Evolutionary conservation across 192 early-diverging fungal species (phyloP).

Genomic region (Backusella tarrabulga): DNA sequence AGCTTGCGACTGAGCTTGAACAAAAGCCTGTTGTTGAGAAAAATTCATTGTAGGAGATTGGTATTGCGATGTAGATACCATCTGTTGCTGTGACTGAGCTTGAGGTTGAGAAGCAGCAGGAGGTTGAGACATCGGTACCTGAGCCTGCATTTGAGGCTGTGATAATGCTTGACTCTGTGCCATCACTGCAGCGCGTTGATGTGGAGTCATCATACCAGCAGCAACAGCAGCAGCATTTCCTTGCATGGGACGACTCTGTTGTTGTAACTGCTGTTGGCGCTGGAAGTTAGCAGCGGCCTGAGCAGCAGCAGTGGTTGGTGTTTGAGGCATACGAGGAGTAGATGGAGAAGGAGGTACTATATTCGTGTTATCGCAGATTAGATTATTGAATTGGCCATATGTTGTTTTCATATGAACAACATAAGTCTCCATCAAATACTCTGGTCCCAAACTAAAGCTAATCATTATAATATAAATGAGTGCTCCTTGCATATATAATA

Average conservation of each 20-base stretch:
- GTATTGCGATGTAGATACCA: neutral
- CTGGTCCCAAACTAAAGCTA: constrained; percentile 34
- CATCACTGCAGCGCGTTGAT: constrained; percentile 7
- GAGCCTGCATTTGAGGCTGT: constrained; percentile 1
- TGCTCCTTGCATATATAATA: neutral
- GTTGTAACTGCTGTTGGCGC: constrained; percentile 6
- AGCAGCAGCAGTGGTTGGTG: constrained; percentile 1
- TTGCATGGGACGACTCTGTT: constrained; percentile 18
- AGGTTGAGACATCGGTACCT: neutral
- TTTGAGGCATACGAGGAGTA: constrained; percentile 14
- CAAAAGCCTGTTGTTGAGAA: constrained; percentile 12
- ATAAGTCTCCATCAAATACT: constrained; percentile 40
- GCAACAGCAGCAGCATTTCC: neutral
- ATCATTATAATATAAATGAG: neutral
- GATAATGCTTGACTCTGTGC: constrained; percentile 7
- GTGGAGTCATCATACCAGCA: neutral
- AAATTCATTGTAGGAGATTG: neutral
- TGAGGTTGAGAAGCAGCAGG: constrained; percentile 17
- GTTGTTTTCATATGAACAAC: constrained; percentile 36
- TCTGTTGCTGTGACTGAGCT: constrained; percentile 18
- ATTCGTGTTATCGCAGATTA: constrained; percentile 35
- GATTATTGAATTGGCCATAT: constrained; percentile 32
- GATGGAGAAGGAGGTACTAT: constrained; percentile 24
- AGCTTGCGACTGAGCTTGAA: neutral
- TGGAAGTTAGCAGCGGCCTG: neutral